Base-by-base conservation (phyloP, 192 early-diverging fungal species). In the Entomortierella parvispora region DNA sequence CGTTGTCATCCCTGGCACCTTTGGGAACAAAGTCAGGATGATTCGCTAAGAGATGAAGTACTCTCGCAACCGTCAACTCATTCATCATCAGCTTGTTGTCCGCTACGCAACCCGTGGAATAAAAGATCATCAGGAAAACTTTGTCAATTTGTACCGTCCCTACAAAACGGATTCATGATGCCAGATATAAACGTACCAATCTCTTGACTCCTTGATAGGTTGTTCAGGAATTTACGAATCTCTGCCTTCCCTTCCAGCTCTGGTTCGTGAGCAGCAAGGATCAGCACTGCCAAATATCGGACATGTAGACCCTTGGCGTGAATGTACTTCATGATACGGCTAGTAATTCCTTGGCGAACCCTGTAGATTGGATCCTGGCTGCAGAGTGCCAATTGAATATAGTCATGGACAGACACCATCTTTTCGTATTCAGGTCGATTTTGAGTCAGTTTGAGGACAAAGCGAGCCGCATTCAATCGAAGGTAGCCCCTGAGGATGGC, bases 191-290 rank as follows among this genome's bases (percentile, higher is more conserved):
- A 17, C 12, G 51, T 83, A 55, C 60, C 61, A 40, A 62, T 65
- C 10, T 62, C 77, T 31, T 79, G 69, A 11, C 52, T 62, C 25
- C 53, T 68, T 22, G 71, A 61, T n/a, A 59, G 45, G 4, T 62
- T 58, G 8, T 22, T 25, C 60, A 86, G 87, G 20, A 82, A 89
- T 56, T 80, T 71, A n/a, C 68, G 86, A 68, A 85, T 87, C 48
- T 89, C 90, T 51, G 81, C 77, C 62, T 76, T 84, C 57, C 97
- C 85, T 0, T 83, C 86, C 1, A 69, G 47, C 59, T 96, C 95
- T 0, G 94, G 94, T 40, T 99, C 97, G 65, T 95, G 90, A 0
- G 95, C 97, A 7, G 87, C 90, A 48, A 99, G 69, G 62, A 95
- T 88, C 44, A 97, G 51, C 8, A 90, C 69, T 17, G 91, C 79